phyloP scores from a whole-genome alignment of 202 grass and related monocot species.

The Panicum hallii region DNA sequence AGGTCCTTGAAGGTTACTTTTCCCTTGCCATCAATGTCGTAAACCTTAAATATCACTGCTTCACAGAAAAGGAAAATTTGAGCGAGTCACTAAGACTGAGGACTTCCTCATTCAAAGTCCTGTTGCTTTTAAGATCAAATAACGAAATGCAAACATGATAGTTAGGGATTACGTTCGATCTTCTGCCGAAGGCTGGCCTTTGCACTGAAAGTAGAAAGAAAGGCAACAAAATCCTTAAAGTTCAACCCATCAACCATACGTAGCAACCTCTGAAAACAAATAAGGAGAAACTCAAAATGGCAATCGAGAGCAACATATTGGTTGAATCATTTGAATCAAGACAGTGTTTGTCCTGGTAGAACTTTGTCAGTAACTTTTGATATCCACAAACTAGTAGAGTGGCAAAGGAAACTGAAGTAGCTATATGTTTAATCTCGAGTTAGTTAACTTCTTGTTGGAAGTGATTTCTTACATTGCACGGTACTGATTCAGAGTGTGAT shows the following conservation, averaged over 20 bases:
- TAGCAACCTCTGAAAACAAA: conserved; percentile 68
- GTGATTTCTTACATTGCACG: background rate
- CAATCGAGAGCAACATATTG: background rate
- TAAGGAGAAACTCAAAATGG: background rate
- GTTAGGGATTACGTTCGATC: conserved; percentile 71
- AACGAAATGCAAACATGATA: background rate
- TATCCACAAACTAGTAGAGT: background rate
- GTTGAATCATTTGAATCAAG: background rate
- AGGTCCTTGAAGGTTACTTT: conserved; percentile 89
- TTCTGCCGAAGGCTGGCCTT: conserved; percentile 72
- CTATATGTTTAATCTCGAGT: background rate
- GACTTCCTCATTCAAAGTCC: background rate
- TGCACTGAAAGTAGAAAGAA: conserved; percentile 86
- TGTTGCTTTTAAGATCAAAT: background rate
- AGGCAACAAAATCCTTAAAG: conserved; percentile 95
- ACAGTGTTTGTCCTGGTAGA: background rate
- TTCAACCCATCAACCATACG: conserved; percentile 92
- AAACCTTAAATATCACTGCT: conserved; percentile 89
- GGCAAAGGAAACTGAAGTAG: background rate
- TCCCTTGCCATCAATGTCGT: conserved; percentile 89
- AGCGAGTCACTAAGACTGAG: background rate
- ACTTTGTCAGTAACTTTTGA: background rate
- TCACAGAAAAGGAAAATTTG: conserved; percentile 23
- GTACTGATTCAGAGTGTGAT: background rate
- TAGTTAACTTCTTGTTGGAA: background rate